phyloP scores from a whole-genome alignment of 202 grass and related monocot genomes.

The Hordeum pubiflorum region DNA sequence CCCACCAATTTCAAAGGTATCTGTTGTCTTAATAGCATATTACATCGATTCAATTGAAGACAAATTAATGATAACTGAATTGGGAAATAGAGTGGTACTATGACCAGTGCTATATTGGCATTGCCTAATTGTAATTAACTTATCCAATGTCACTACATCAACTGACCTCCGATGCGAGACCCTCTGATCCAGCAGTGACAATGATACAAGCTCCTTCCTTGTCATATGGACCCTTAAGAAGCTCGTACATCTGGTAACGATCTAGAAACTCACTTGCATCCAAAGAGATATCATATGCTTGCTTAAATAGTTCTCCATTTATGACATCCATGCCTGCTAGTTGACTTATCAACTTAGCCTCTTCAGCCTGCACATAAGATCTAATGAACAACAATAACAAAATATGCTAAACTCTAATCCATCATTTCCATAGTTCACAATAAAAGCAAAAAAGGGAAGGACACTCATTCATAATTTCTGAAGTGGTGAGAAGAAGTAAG shows the following conservation, averaged over 20 bases:
- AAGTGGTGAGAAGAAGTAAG: neutral
- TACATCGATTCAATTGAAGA: neutral
- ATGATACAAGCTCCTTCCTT: constrained; percentile 84
- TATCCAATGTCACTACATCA: neutral
- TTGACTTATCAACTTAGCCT: constrained; percentile 79
- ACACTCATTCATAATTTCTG: neutral
- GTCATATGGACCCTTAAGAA: constrained; percentile 76
- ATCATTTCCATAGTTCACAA: neutral
- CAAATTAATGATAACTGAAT: neutral
- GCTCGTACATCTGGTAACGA: constrained; percentile 66
- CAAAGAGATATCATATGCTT: constrained; percentile 69
- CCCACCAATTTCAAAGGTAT: neutral
- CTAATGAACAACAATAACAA: neutral
- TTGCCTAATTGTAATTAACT: neutral
- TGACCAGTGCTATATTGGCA: neutral
- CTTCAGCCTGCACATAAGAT: constrained; percentile 63
- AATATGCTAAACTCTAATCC: neutral
- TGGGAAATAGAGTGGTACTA: neutral
- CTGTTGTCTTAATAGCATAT: neutral
- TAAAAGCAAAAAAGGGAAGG: neutral
- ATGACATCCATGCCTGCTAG: constrained; percentile 76
- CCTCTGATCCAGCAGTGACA: constrained; percentile 61
- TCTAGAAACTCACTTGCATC: constrained; percentile 73
- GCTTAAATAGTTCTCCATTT: constrained; percentile 72
- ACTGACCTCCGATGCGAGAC: constrained; percentile 61